A percentile compares a stretch with the other conserved stretches of the same genome.
Conservation (phyloP, 2,329 filamentous ascomycete genomes). For the Cladosporium sp. region DNA sequence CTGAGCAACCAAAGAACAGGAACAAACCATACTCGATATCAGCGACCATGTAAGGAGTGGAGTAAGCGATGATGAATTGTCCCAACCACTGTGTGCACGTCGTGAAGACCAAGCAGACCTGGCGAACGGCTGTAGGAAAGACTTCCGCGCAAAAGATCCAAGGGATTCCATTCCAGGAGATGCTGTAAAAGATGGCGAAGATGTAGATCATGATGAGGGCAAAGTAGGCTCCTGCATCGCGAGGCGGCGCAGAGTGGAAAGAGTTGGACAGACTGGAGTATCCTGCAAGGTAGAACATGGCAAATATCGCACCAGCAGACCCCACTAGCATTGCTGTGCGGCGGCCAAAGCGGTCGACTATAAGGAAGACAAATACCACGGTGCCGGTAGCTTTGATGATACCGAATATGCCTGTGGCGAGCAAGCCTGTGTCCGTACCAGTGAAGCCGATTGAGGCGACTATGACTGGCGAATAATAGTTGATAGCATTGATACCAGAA, state of each 20-base stretch:
- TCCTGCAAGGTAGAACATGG: slow-evolving; percentile 50
- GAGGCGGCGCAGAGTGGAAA: slow-evolving; percentile 47
- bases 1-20: slow-evolving; percentile 33
- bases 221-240: slow-evolving; percentile 43
- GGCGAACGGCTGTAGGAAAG: slow-evolving; percentile 40
- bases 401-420: slow-evolving; percentile 15
- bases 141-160: slow-evolving; percentile 46
- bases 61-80: slow-evolving; percentile 37
- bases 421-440: slow-evolving; percentile 6
- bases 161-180: slow-evolving; percentile 36
- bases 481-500: slow-evolving; percentile 11
- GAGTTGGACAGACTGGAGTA: slow-evolving; percentile 37
- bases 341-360: slow-evolving; percentile 8
- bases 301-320: slow-evolving; percentile 35
- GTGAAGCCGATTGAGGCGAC: slow-evolving; percentile 5
- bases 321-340: background rate
- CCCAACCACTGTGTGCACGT: slow-evolving; percentile 37
- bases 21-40: slow-evolving; percentile 29
- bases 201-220: slow-evolving; percentile 55
- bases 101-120: slow-evolving; percentile 37
- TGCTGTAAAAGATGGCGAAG: slow-evolving; percentile 51
- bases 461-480: slow-evolving; percentile 1
- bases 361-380: slow-evolving; percentile 5
- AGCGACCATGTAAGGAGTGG: slow-evolving; percentile 33
- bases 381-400: slow-evolving; percentile 14